These are phyloP conservation scores for Calonectria pseudoturangicola DNA, from an alignment of 2,329 filamentous ascomycete species.

Conservation along the genomic window DNA sequence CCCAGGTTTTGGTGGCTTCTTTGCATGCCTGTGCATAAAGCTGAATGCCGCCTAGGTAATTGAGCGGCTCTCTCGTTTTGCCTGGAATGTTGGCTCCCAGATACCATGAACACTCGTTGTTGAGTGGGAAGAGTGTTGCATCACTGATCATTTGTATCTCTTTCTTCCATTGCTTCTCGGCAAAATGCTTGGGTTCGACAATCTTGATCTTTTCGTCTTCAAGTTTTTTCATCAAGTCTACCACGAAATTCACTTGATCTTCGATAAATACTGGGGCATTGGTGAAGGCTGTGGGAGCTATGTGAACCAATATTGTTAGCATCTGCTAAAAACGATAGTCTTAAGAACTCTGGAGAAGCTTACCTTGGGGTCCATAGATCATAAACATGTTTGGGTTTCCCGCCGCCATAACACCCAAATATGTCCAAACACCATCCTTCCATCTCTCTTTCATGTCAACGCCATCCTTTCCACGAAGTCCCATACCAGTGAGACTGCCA, in stretches of 20 bases:
- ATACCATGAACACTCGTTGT: slow-evolving; percentile 34
- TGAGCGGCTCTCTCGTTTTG: slow-evolving; percentile 33
- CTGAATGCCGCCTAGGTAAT: slow-evolving; percentile 34
- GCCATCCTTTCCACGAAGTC: slow-evolving; percentile 45
- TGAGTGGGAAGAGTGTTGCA: slow-evolving; percentile 27
- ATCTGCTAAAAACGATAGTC: no score
- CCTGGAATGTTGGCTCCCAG: slow-evolving; percentile 39
- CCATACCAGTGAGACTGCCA: slow-evolving; percentile 48
- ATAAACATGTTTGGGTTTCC: slow-evolving; percentile 52
- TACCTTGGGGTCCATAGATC: slow-evolving; percentile 51
- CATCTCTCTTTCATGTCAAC: slow-evolving; percentile 41
- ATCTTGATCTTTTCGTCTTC: slow-evolving; percentile 27
- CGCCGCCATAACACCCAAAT: slow-evolving; percentile 47
- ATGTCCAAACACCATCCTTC: slow-evolving; percentile 47
- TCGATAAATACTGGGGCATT: slow-evolving; percentile 52
- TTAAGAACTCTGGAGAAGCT: not conserved
- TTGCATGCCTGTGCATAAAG: not conserved
- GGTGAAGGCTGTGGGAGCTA: slow-evolving; percentile 43
- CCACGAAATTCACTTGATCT: slow-evolving; percentile 45
- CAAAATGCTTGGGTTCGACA: slow-evolving; percentile 31
- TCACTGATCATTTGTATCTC: slow-evolving; percentile 31
- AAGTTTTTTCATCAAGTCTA: slow-evolving; percentile 39
- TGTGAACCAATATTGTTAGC: not conserved
- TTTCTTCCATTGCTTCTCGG: slow-evolving; percentile 34
- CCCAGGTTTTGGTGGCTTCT: not conserved